phyloP scores from a whole-genome alignment of 345 rosid genomes.

The Salix brachista region DNA sequence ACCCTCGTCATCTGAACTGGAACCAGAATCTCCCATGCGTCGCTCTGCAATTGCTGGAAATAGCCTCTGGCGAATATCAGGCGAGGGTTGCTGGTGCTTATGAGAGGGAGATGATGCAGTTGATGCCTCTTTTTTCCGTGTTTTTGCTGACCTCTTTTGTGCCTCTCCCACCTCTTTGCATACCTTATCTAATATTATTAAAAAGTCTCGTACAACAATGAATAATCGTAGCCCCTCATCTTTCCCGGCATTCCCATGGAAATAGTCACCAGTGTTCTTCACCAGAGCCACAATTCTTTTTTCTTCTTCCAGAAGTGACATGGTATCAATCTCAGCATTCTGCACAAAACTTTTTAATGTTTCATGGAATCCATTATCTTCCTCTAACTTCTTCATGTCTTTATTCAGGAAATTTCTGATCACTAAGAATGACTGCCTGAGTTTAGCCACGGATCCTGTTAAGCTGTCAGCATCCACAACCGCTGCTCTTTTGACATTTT shows the following conservation, averaged over 20 bases:
- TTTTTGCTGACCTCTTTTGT: slow-evolving; percentile 38
- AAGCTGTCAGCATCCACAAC: slow-evolving; percentile 72
- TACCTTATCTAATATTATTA: slow-evolving; percentile 72
- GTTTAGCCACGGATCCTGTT: slow-evolving; percentile 66
- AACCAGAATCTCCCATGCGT: slow-evolving; percentile 42
- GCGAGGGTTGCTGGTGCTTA: slow-evolving; percentile 25
- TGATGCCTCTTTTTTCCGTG: slow-evolving; percentile 49
- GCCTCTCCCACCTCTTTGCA: slow-evolving; percentile 83
- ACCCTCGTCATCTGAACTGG: slow-evolving; percentile 46
- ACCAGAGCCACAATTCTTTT: slow-evolving; percentile 79
- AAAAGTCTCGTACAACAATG: slow-evolving; percentile 67
- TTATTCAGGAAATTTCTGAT: slow-evolving; percentile 60
- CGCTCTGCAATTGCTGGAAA: slow-evolving; percentile 77
- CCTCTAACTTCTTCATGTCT: slow-evolving; percentile 64
- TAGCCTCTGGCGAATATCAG: slow-evolving; percentile 54
- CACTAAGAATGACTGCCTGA: slow-evolving; percentile 52
- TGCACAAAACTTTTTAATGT: slow-evolving; percentile 71
- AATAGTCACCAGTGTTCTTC: slow-evolving; percentile 91
- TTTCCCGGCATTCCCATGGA: slow-evolving; percentile 91
- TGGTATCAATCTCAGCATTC: slow-evolving; percentile 63
- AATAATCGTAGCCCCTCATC: slow-evolving; percentile 89
- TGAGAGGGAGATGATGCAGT: slow-evolving; percentile 51
- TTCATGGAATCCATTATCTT: slow-evolving; percentile 70
- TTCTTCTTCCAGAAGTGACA: slow-evolving; percentile 68
- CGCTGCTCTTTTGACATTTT: slow-evolving; percentile 86